Evolutionary conservation across 169 alveolate species (phyloP).

Genomic region (Cryptosporidium tyzzeri): DNA sequence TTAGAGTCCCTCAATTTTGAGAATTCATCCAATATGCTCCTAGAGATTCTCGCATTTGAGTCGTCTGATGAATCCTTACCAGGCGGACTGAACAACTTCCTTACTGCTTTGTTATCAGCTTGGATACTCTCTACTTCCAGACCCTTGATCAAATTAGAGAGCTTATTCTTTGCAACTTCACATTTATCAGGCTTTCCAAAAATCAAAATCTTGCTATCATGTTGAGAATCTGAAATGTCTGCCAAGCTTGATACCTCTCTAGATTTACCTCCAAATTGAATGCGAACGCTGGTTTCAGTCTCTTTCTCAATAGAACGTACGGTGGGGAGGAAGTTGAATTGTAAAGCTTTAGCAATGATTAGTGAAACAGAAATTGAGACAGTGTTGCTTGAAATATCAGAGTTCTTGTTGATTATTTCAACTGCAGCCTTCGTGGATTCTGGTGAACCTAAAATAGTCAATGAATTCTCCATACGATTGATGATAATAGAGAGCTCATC

Average conservation of each 20-base stretch:
- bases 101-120: conserved; percentile 57
- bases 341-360: conserved; percentile 61
- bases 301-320: conserved; percentile 69
- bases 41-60: conserved; percentile 29
- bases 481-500: conserved; percentile 63
- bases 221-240: conserved; percentile 41
- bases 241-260: conserved; percentile 25
- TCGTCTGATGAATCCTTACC: conserved; percentile 69
- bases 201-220: conserved; percentile 69
- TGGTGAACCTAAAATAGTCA: conserved; percentile 52
- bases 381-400: conserved; percentile 46
- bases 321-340: conserved; percentile 69
- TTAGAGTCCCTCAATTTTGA: conserved; percentile 63
- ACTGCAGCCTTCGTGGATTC: conserved; percentile 47
- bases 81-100: conserved; percentile 66
- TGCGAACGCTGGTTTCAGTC: conserved; percentile 64
- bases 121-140: conserved; percentile 61
- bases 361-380: conserved; percentile 35
- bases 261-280: conserved; percentile 66
- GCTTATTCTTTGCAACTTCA: conserved; percentile 46
- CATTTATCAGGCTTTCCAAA: conserved; percentile 70
- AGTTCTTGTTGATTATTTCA: conserved; percentile 43
- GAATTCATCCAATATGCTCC: conserved; percentile 57
- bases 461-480: conserved; percentile 21
- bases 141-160: conserved; percentile 20